phyloP scores from a whole-genome alignment of 768 basidiomycete genomes.

The Lentinula edodes region DNA sequence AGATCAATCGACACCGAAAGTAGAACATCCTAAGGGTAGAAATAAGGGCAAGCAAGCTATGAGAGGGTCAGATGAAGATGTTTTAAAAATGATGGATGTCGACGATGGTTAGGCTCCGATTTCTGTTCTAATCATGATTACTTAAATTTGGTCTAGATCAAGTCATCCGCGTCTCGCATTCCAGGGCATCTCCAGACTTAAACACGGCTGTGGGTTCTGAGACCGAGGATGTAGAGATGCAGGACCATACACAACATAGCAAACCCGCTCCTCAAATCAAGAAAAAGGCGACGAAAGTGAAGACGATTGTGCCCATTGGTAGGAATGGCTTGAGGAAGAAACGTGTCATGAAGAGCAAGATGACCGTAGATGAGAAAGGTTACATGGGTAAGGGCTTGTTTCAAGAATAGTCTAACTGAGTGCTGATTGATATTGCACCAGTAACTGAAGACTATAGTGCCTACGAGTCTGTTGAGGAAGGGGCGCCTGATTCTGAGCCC shows the following conservation, averaged over 20 bases:
- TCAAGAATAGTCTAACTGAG: neutral
- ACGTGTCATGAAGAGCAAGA: constrained; percentile 54
- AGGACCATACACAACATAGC: constrained; percentile 17
- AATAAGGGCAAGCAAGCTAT: constrained; percentile 25
- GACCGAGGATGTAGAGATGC: constrained; percentile 22
- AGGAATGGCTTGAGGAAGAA: constrained; percentile 74
- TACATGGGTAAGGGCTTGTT: constrained; percentile 53
- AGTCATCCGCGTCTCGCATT: constrained; percentile 24
- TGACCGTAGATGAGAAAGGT: constrained; percentile 56
- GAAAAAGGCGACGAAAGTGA: constrained; percentile 35
- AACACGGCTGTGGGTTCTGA: constrained; percentile 11
- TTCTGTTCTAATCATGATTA: neutral
- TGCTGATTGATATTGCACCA: constrained; percentile 19
- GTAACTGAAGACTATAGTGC: constrained; percentile 76
- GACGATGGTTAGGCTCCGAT: constrained; percentile 50
- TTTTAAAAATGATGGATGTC: constrained; percentile 68
- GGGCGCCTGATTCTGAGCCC: constrained; percentile 30
- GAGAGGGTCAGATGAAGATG: constrained; percentile 37
- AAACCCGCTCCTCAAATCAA: constrained; percentile 32
- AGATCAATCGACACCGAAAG: constrained; percentile 28
- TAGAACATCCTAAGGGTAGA: constrained; percentile 26
- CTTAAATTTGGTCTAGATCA: constrained; percentile 19
- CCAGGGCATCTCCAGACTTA: constrained; percentile 17
- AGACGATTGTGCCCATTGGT: constrained; percentile 68
- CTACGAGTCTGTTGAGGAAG: constrained; percentile 72